Evolutionary conservation across 2,329 filamentous ascomycete genomes (phyloP), one percentile per base, ranked within the genome.

Genomic region (Ophiostoma australiae): DNA sequence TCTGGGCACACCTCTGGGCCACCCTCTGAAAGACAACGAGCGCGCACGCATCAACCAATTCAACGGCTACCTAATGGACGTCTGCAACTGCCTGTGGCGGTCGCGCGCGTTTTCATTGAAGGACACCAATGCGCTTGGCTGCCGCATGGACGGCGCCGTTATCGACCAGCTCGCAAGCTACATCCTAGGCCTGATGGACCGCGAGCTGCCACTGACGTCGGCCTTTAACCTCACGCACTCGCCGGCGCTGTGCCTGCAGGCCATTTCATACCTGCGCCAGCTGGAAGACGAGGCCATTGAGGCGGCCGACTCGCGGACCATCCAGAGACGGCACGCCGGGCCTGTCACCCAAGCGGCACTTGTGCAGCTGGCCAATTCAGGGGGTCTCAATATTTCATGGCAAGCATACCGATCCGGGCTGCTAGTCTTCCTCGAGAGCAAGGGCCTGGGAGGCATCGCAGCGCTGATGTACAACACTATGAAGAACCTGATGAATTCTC

Each of bases 41-140:
- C 83, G 86, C 61, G 80, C 83, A 41, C 86, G 90, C 71, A 86
- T 93, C 58, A 86, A 88, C 74, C 81, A 85, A 33, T 94, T 95
- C 81, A 97, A 97, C 78, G 90, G 90, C 31, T 93, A 91, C 77
- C 85, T 96, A 41, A 94, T 95, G 88, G 93, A 97, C 77, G 85
- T 93, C 41, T 94, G 92, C 82, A 96, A 96, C 77, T 88, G 91
- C 69, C 79, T 95, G 67, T 96, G 92, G 92, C 87, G 92, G 10
- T 86, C 87, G 31, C 87, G 89, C 15, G 92, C 90, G 0, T 90
- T 96, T 72, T 87, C 87, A 72, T 81, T 81, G 15, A 81, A 82
- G 1, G 91, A 94, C 74, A 80, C 84, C n/a, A 89, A 89, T 75
- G 83, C 87, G 1, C 82, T 84, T 70, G 87, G 86, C 10, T 88